phyloP scores from a whole-genome alignment of 306 rosid genomes.

The Inga laurina region DNA sequence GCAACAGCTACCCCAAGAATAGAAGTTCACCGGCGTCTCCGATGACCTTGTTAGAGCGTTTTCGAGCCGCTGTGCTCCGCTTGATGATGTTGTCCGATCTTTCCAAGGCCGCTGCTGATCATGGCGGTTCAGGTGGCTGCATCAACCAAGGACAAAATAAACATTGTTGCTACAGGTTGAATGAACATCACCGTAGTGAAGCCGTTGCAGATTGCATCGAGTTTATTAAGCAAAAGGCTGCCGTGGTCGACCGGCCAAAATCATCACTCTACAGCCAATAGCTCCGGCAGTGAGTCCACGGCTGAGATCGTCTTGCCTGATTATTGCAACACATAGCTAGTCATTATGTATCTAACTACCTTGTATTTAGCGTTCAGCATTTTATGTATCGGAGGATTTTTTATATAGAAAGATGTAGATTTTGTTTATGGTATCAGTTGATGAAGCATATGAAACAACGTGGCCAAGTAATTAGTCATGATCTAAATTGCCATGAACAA shows the following conservation, averaged over 20 bases:
- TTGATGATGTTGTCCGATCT: conserved; percentile 81
- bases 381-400: neutral
- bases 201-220: conserved; percentile 94
- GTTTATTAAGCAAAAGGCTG: conserved; percentile 76
- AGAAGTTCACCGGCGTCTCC: conserved; percentile 43
- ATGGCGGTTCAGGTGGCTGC: conserved; percentile 12
- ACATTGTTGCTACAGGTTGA: conserved; percentile 25
- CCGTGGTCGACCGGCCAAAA: conserved; percentile 17
- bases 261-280: conserved; percentile 33
- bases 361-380: neutral
- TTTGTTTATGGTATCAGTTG: neutral
- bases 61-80: conserved; percentile 83
- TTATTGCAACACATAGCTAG: neutral
- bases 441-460: neutral
- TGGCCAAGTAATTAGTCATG: no score
- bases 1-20: conserved; percentile 23
- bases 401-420: neutral
- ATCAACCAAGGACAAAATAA: conserved; percentile 9
- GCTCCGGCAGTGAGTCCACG: neutral
- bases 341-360: neutral
- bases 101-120: conserved; percentile 43
- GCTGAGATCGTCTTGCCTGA: neutral
- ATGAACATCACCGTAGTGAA: conserved; percentile 67
- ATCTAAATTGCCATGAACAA: no score
- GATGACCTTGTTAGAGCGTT: conserved; percentile 70